Evolutionary conservation across 441 rosid species (phyloP).

Genomic region (Jatropha podagrica): DNA sequence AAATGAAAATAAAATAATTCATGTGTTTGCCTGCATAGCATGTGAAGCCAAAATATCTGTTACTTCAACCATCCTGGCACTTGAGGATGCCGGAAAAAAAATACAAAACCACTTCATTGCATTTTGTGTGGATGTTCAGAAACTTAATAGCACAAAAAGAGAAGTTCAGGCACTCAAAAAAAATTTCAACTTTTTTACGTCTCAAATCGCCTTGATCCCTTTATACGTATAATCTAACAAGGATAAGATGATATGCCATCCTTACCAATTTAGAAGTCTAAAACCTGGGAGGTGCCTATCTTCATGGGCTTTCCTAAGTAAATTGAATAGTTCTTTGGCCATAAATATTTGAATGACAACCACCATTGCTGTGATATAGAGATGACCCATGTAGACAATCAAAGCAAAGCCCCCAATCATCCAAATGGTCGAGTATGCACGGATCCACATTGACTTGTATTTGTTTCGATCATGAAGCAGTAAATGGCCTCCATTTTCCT

Average conservation of each 20-base stretch:
- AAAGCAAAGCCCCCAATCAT: conserved; percentile 83
- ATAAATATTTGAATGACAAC: conserved; percentile 86
- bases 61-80: not conserved
- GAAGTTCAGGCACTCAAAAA: not conserved
- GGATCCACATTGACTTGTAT: conserved; percentile 70
- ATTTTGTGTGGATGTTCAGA: not conserved
- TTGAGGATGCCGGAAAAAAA: not conserved
- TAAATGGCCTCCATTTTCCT: conserved; percentile 62
- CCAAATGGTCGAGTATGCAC: conserved; percentile 80
- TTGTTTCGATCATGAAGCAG: conserved; percentile 70
- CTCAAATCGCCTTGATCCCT: no score
- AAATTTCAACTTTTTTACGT: no score
- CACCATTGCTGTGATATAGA: conserved; percentile 88
- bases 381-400: conserved; percentile 88
- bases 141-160: not conserved
- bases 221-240: not conserved
- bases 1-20: not conserved
- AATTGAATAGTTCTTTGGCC: conserved; percentile 84
- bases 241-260: conserved; percentile 15
- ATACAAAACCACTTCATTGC: not conserved
- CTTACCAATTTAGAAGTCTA: conserved; percentile 84
- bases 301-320: conserved; percentile 78
- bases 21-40: not conserved
- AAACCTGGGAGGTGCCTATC: conserved; percentile 87
- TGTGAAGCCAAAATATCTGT: not conserved